Base-by-base conservation (phyloP, 306 rosid genomes). In the Casuarina equisetifolia region DNA sequence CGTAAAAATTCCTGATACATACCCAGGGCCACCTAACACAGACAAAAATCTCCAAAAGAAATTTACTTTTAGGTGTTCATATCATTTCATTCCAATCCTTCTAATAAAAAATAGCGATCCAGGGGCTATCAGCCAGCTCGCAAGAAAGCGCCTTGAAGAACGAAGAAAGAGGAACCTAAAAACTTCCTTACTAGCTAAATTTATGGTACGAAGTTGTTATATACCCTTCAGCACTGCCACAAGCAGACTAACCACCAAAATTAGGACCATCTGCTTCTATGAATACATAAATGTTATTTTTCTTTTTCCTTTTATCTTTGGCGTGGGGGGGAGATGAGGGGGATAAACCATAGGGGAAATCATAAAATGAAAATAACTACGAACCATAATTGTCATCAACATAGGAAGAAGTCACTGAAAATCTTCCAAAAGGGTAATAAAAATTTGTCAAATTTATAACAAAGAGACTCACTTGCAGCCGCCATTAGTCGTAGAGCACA, bases 381-480 rank as follows among this genome's bases (percentile, higher is more conserved):
- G 4, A 52, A 52, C 58, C 20, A 15, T 17, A 52, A 52, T 52
- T 17, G 20, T 16, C n/a, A 52, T 52, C 9, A 52, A 52, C 5
- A 16, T 52, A 4, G 16, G 20, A 52, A 13, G 57, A 52, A 52
- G 19, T 19, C 20, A 25, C 19, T 13, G 57, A 19, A 13, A 55
- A 19, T 59, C 9, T 64, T 17, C 64, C 64, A 76, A 52, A 67
- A 40, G 44, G 46, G 36, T 54, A 51, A 10, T 44, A 70, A 55
- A 46, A 74, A 78, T 19, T 17, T 4, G 10, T 43, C 66, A 61
- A 72, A 48, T 40, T 32, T 19, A 45, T n/a, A 66, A 44, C 55
- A 74, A 25, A 72, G 38, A 79, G 69, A 81, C 97, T 92, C 82
- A 94, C 97, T 88, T 94, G 98, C 97, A 94, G 87, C 89, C 89